Conservation (phyloP, 192 early-diverging fungal species). For the Tieghemiomyces parasiticus region DNA sequence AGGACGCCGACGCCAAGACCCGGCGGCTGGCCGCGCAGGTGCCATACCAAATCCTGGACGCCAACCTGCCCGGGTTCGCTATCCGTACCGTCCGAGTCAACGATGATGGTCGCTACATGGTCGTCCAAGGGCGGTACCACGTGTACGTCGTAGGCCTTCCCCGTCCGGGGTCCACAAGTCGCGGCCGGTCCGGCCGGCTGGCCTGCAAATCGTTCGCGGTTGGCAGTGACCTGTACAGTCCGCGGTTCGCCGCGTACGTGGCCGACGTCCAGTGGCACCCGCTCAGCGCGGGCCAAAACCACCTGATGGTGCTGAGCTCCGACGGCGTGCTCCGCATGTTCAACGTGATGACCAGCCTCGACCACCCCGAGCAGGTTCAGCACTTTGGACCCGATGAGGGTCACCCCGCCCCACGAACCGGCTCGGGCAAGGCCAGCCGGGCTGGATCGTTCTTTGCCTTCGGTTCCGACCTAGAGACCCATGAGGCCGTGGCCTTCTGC, state of each 20-base stretch:
- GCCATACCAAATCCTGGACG: neutral
- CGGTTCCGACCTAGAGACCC: constrained; percentile 11
- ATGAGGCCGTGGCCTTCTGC: constrained; percentile 30
- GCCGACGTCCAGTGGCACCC: constrained; percentile 70
- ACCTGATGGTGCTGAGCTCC: constrained; percentile 50
- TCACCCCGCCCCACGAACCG: no score
- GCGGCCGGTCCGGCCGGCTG: constrained; percentile 13
- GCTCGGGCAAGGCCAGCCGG: no score
- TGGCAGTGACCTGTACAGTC: neutral
- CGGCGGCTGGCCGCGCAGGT: neutral
- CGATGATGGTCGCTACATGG: constrained; percentile 39
- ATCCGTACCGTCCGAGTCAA: constrained; percentile 38
- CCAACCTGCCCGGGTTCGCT: constrained; percentile 25
- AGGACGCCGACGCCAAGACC: neutral
- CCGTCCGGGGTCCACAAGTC: constrained; percentile 21
- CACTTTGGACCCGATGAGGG: constrained; percentile 22
- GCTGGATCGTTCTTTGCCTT: neutral
- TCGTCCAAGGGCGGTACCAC: constrained; percentile 38
- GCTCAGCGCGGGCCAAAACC: constrained; percentile 45
- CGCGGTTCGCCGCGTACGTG: constrained; percentile 23
- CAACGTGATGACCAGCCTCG: constrained; percentile 39
- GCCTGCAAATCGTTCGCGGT: constrained; percentile 2
- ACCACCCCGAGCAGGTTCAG: constrained; percentile 52
- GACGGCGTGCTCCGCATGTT: constrained; percentile 57
- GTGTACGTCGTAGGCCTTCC: constrained; percentile 43